phyloP scores from a whole-genome alignment of 768 basidiomycete genomes.

The Tephrocybe sp. region DNA sequence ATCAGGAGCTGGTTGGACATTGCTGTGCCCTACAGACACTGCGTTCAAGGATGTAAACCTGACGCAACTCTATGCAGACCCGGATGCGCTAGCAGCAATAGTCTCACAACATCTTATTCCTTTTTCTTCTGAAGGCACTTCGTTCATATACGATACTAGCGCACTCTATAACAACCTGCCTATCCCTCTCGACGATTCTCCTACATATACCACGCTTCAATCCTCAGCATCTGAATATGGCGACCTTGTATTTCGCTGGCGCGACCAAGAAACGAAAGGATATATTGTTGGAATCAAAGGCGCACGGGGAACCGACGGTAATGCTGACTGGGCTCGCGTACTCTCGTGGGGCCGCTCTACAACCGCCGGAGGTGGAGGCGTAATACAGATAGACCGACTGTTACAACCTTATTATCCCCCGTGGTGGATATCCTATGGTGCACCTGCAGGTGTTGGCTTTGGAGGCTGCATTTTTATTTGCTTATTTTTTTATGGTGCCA shows the following conservation, averaged over 20 bases:
- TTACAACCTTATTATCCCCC: slow-evolving; percentile 84
- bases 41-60: slow-evolving; percentile 90
- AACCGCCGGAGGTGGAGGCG: slow-evolving; percentile 76
- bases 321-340: slow-evolving; percentile 64
- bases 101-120: slow-evolving; percentile 80
- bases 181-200: slow-evolving; percentile 65
- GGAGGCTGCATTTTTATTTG: slow-evolving; percentile 63
- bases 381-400: slow-evolving; percentile 83
- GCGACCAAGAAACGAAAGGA: slow-evolving; percentile 44
- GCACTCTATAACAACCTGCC: slow-evolving; percentile 70
- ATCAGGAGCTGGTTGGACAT: slow-evolving; percentile 71
- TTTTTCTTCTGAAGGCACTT: slow-evolving; percentile 25
- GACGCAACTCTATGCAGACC: slow-evolving; percentile 64
- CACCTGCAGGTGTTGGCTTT: slow-evolving; percentile 60
- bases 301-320: slow-evolving; percentile 63
- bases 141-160: slow-evolving; percentile 26
- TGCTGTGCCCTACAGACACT: slow-evolving; percentile 89
- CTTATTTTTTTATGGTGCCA: slow-evolving; percentile 72
- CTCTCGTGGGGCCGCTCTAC: slow-evolving; percentile 78
- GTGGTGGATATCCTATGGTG: slow-evolving; percentile 81
- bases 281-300: slow-evolving; percentile 75
- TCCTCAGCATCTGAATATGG: slow-evolving; percentile 70
- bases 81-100: slow-evolving; percentile 51
- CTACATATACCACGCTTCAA: slow-evolving; percentile 77
- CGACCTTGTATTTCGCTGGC: slow-evolving; percentile 74